Base-by-base conservation (phyloP, 768 basidiomycete genomes). In the Lentinula boryana region DNA sequence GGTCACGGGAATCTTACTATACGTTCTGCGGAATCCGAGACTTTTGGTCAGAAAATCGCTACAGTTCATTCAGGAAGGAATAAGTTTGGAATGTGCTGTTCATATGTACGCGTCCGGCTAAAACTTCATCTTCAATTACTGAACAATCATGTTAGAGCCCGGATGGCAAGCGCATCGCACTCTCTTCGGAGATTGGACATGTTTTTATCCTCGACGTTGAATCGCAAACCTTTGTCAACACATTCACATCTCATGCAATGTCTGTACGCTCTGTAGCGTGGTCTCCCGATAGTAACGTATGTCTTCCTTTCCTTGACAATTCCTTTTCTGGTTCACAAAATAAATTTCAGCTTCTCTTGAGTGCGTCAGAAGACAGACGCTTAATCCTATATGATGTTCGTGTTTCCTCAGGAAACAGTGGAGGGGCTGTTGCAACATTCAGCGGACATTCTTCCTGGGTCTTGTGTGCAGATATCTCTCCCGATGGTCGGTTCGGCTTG, bases 391-490 rank as follows among this genome's bases (percentile, higher is more conserved):
- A 96, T 71, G 95, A 98, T 69, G 90, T 95, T 15, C 87, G 95
- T 59, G 78, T 82, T n/a, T 77, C 87, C 1, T 66, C 81, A 5
- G 88, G 91, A 18, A 88, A 90, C 43, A 87, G 87, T 48, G 87
- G 92, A 18, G 88, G 90, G 43, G 87, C 88, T 1, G 92, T 95
- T 18, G 92, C 95, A 13, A 86, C 92, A 9, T 78, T 98, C 64
- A 83, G 84, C 5, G 95, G 95, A 0, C 95, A 98, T 71, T 82
- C 91, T 0, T 95, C 93, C 9, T 96, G 95, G 94, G 91, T 93
- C 2, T 79, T 98, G 40, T 88, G 86, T 67, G 78, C 85, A 6
- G 89, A 92, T 67, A 84, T 95, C 44, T 89, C 91, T 32, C 90
- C 87, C 9, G 93, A 95, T 69, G 85, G 85, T 7, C 82, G 86